Percentiles rank a stretch among this genome's conserved stretches.
Conservation (phyloP, 2,329 filamentous ascomycete species). For the Mycosphaerella arachidis region DNA sequence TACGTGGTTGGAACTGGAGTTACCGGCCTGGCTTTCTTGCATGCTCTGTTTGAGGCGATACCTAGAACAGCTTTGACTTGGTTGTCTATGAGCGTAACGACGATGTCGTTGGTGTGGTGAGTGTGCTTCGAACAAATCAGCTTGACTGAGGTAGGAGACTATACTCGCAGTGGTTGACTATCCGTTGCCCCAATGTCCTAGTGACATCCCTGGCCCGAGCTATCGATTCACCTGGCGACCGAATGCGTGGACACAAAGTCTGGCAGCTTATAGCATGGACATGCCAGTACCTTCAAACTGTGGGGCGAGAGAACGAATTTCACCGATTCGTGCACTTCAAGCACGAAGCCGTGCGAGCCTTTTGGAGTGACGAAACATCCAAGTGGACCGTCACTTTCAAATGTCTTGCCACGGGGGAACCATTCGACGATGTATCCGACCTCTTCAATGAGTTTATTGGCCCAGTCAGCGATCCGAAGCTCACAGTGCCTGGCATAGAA, state of each 20-base stretch:
- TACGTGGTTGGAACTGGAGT: slow-evolving; percentile 18
- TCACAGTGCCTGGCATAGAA: slow-evolving; percentile 1
- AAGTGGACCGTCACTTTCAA: slow-evolving; percentile 15
- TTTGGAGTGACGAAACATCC: slow-evolving; percentile 14
- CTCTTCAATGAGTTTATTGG: slow-evolving; percentile 17
- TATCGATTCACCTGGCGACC: slow-evolving; percentile 34
- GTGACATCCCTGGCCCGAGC: slow-evolving; percentile 29
- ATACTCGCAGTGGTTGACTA: slow-evolving; percentile 32
- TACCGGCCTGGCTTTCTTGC: slow-evolving; percentile 15
- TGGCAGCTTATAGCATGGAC: slow-evolving; percentile 13
- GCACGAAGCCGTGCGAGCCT: slow-evolving; percentile 11
- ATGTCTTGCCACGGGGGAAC: neutral
- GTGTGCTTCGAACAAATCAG: slow-evolving; percentile 4
- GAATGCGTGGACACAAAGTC: slow-evolving; percentile 17
- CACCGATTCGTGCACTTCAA: slow-evolving; percentile 16
- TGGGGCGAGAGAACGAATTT: slow-evolving; percentile 14
- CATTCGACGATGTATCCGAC: slow-evolving; percentile 14
- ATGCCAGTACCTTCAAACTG: slow-evolving; percentile 10
- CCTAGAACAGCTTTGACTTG: slow-evolving; percentile 14
- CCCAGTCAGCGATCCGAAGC: slow-evolving; percentile 4
- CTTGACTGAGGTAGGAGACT: neutral
- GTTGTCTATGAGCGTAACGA: slow-evolving; percentile 28
- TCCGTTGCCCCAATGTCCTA: slow-evolving; percentile 32
- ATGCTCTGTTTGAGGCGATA: slow-evolving; percentile 8
- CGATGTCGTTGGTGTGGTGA: slow-evolving; percentile 29